Base-by-base conservation (phyloP, 2,329 filamentous ascomycete species). In the Magnaporthiopsis poae region DNA sequence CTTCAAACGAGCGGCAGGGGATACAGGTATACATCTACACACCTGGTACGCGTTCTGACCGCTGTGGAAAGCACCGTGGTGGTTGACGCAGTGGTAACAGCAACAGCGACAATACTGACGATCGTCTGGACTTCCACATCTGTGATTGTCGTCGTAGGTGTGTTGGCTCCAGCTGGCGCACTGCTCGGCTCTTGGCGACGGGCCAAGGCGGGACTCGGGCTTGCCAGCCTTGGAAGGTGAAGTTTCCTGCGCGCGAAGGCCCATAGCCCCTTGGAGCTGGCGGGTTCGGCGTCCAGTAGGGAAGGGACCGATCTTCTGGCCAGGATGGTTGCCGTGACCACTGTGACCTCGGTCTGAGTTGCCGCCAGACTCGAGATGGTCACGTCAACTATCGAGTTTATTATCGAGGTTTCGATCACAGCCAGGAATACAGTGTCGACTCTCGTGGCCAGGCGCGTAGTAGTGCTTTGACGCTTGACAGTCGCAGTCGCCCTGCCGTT, bases 331-430 rank as follows among this genome's bases (percentile, higher is more conserved):
- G 61, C 61, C 25, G 64, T 66, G 60, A 67, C 66, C 39, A 61
- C 36, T 27, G 21, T 46, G 29, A 67, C 27, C 36, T 67, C 71
- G 5, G 71, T 72, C 59, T 72, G 66, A 1, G 71, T 72, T 18
- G 67, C 66, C 1, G 39, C 61, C n/a, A 27, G 65, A 46, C 67
- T 66, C 31, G 69, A 71, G 31, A 68, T 56, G 8, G 70, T 71
- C 36, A 70, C 63, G 7, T 65, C 61, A 46, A 67, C 61, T 21
- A 69, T 35, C 0, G 69, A 69, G 52, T 68, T 66, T 29, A 68
- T 61, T 2, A 68, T 36, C 2, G 68, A 69, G 27, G 67, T 68
- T 21, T 68, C 65, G 27, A 72, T 46, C 18, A 72, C 69, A 15
- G 68, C 33, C 15, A 70, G 61, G 11, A 69, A 25, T 9, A 71